These are phyloP conservation scores for Arthrobotrys musiformis DNA, from an alignment of 2,329 filamentous ascomycete species.

Conservation along the genomic window DNA sequence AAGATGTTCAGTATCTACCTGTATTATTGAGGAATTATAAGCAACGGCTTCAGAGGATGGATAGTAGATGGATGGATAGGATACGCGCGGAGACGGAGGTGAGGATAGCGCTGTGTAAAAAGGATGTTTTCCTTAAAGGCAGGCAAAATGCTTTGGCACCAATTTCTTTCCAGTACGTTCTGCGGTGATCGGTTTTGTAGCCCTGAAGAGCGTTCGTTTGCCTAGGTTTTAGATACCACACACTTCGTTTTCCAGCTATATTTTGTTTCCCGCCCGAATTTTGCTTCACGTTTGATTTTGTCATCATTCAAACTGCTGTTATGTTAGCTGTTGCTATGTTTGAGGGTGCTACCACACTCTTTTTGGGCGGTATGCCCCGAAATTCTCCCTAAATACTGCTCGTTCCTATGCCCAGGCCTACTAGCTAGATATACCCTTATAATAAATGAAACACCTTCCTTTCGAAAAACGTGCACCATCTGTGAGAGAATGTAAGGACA, in stretches of 20 bases:
- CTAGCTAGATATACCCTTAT: not conserved
- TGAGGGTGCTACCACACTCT: too few species aligned
- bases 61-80: not conserved
- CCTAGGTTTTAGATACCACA: too few species aligned
- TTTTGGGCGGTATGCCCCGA: too few species aligned
- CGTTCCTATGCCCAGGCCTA: not conserved
- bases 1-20: slow-evolving; percentile 65
- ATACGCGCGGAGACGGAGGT: not conserved
- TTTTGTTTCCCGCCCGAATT: not conserved
- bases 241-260: not conserved
- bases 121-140: not conserved
- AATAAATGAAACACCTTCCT: not conserved
- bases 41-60: not conserved
- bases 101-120: not conserved
- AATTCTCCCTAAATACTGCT: not conserved
- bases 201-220: not conserved
- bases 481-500: too few species aligned
- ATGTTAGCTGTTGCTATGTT: not conserved
- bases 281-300: not conserved
- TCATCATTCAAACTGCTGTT: not conserved
- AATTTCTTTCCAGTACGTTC: not conserved
- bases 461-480: not conserved
- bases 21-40: slow-evolving; percentile 57
- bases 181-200: not conserved
- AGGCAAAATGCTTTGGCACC: slow-evolving; percentile 7